Percentiles rank a stretch among this genome's conserved stretches.
Evolutionary conservation across 73 alveolate species (phyloP).

Genomic region (Stentor coeruleus): DNA sequence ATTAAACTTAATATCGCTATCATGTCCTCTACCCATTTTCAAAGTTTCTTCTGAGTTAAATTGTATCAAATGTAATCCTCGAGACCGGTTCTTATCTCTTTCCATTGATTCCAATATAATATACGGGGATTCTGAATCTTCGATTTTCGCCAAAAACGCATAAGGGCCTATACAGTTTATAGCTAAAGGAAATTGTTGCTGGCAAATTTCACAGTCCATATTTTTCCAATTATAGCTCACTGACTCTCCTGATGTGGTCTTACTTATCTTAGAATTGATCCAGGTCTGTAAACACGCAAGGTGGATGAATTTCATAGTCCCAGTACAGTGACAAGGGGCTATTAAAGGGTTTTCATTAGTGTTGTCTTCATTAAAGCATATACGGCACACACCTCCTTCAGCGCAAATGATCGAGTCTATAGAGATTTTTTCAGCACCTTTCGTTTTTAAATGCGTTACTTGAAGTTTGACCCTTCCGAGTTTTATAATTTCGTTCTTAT

Average conservation of each 20-base stretch:
- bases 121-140: slow-evolving; percentile 31
- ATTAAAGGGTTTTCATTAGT: slow-evolving; percentile 53
- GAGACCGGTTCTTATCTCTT: slow-evolving; percentile 47
- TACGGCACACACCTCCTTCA: background rate
- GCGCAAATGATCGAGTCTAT: background rate
- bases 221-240: slow-evolving; percentile 41
- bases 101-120: slow-evolving; percentile 46
- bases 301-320: slow-evolving; percentile 67
- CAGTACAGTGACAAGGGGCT: slow-evolving; percentile 63
- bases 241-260: slow-evolving; percentile 26
- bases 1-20: slow-evolving; percentile 45
- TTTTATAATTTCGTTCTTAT: background rate
- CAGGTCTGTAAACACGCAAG: slow-evolving; percentile 47
- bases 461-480: slow-evolving; percentile 11
- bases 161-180: slow-evolving; percentile 40
- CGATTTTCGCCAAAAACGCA: slow-evolving; percentile 35
- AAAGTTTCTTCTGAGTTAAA: slow-evolving; percentile 29
- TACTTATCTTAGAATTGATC: slow-evolving; percentile 39
- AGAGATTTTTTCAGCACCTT: background rate
- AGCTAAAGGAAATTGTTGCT: slow-evolving; percentile 49
- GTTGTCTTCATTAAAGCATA: background rate
- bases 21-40: slow-evolving; percentile 76
- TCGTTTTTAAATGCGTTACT: background rate
- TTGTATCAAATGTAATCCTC: slow-evolving; percentile 45
- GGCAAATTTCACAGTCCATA: slow-evolving; percentile 70